Evolutionary conservation across 2,329 filamentous ascomycete genomes (phyloP).

Genomic region (Talaromyces sp.): DNA sequence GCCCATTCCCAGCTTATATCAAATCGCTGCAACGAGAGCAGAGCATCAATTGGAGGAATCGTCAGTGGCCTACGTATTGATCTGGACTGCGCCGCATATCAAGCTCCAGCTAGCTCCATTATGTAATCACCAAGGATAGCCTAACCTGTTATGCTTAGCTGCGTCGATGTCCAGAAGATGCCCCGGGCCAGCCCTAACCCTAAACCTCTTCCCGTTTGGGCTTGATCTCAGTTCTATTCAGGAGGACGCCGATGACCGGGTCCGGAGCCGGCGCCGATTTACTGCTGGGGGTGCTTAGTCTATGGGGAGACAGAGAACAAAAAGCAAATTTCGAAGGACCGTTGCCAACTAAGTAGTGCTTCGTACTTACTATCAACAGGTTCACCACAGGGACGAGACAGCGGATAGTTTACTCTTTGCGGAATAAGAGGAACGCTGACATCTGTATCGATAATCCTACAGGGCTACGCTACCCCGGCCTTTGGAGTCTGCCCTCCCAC

Average conservation of each 20-base stretch:
- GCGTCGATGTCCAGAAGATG: neutral
- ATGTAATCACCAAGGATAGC: neutral
- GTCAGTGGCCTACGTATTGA: neutral
- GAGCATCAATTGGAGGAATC: neutral
- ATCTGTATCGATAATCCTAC: neutral
- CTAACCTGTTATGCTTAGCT: neutral
- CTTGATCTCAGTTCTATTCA: neutral
- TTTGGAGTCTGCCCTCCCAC: neutral
- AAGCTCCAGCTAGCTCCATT: constrained; percentile 3
- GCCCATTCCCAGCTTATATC: constrained; percentile 25
- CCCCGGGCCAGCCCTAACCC: neutral
- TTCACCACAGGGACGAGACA: neutral
- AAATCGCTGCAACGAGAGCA: neutral
- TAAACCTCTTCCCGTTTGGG: neutral
- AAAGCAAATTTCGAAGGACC: neutral
- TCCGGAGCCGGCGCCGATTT: constrained; percentile 2
- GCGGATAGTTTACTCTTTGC: neutral
- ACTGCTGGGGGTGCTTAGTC: neutral
- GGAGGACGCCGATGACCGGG: constrained; percentile 12
- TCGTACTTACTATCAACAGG: neutral
- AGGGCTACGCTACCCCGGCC: neutral
- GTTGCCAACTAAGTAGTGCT: neutral
- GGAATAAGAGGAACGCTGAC: neutral
- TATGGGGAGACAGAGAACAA: neutral
- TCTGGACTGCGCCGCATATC: neutral